Conservation (phyloP, 176 grass and related monocot species). For the Triticum dicoccoides region DNA sequence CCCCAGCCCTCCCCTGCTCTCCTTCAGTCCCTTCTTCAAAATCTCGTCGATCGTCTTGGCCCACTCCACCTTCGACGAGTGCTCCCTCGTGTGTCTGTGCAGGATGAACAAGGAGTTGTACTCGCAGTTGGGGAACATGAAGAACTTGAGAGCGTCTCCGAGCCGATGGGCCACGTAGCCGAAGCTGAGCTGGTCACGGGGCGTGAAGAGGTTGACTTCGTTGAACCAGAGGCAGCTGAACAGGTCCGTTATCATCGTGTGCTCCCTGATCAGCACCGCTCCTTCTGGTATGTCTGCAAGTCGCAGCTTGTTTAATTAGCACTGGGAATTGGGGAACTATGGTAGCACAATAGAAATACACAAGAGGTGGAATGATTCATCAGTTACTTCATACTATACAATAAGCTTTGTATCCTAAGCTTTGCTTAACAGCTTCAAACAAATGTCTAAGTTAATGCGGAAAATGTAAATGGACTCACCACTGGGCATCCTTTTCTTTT, state of each 20-base stretch:
- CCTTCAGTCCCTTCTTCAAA: conserved; percentile 68
- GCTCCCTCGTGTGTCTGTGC: conserved; percentile 86
- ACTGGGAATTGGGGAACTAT: not conserved
- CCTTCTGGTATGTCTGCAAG: conserved; percentile 87
- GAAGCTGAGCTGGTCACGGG: conserved; percentile 96
- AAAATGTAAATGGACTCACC: conserved; percentile 46
- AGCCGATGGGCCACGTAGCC: conserved; percentile 74
- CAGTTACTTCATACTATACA: not conserved
- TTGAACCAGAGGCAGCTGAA: conserved; percentile 99
- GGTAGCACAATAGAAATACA: not conserved
- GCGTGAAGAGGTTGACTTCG: conserved; percentile 93
- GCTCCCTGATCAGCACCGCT: conserved; percentile 88
- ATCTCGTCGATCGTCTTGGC: conserved; percentile 85
- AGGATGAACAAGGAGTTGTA: conserved; percentile 94
- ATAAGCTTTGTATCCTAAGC: not conserved
- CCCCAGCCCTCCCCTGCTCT: conserved; percentile 82
- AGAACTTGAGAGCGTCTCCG: conserved; percentile 58
- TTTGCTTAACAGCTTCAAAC: not conserved
- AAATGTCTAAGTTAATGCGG: not conserved
- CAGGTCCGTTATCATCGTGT: conserved; percentile 69
- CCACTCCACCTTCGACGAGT: conserved; percentile 91
- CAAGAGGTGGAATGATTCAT: not conserved
- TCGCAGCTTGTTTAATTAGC: conserved; percentile 13
- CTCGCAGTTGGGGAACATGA: conserved; percentile 99
- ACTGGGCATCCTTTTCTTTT: conserved; percentile 56